Base-by-base conservation (phyloP, 352 stramenopile genomes). In the Thraustotheca clavata region DNA sequence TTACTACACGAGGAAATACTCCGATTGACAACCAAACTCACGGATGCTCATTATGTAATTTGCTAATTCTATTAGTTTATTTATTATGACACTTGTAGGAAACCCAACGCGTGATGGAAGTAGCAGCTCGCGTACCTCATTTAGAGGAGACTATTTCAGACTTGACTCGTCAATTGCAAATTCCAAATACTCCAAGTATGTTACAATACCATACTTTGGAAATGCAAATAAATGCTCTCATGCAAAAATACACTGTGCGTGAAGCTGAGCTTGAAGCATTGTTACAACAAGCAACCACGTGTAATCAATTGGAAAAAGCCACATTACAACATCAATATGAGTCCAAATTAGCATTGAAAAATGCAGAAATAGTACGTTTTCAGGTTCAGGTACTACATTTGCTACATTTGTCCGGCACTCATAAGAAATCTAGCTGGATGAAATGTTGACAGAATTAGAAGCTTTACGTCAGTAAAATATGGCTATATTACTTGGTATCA, bases 131-230 rank as follows among this genome's bases (percentile, higher is more conserved):
- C 2, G 68, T 86, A 0, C 69, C 78, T 0, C 59, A 59, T 5
- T 69, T 94, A 1, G 84, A 94, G 62, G 68, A 75, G 41, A 70
- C 89, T 18, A 59, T 91, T 2, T n/a, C 70, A 7, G 60, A 62
- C 2, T 68, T 91, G 16, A 69, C 71, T 18, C 61, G 73, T 12
- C 71, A 87, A 41, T 36, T 79, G 6, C 63, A 69, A n/a, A 62
- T 89, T 16, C 84, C 84, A 22, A 77, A 73, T 24, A 89, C 83
- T 8, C 84, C 82, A 24, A 91, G 81, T 0, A 91, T 91, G 84
- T 62, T 89, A 34, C 78, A 91, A 62, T 91, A 89, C 49, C 72
- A 77, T 20, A 81, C 76, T 0, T 67, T 94, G 3, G 82, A 91
- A 59, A 68, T 91, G 41, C 72, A 88, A 26, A 76, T 94, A 34